Base-by-base conservation (phyloP, 805 yeast species). In the Cyberlindnera mycetangii region DNA sequence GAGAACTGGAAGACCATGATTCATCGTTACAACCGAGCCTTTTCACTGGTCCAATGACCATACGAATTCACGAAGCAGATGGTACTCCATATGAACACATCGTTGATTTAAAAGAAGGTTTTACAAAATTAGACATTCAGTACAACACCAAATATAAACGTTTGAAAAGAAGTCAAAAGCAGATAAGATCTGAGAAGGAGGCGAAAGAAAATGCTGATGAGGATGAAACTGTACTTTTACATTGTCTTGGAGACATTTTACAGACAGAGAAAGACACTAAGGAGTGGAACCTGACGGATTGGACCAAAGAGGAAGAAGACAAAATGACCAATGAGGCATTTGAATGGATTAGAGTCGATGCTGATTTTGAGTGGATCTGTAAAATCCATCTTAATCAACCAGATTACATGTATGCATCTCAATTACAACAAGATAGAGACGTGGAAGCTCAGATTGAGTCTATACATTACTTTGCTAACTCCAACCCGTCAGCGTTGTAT, bases 21-120 rank as follows among this genome's bases (percentile, higher is more conserved):
- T 16, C 31, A 4, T 8, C 38, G 7, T 33, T 31, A 8, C 30
- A 16, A 11, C 38, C 35, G 24, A 41, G 21, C 2, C 75, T 82
- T 2, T 88, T 90, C 58, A 76, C 87, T 0, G 99, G 99, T 0
- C 97, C 98, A 0, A 88, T 93, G 86, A 93, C 99, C 0, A 87
- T 93, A 30, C 72, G 99, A 57, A 90, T 93, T 30, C 99, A 93
- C 61, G 99, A 93, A 59, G 95, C 97, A 0, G 98, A 93, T 64
- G 99, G 99, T 8, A 89, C 98, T 0, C 99, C 99, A 0, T 93
- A 93, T 60, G 99, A 93, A 59, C 99, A 93, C 62, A 92, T 93
- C 38, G 96, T 93, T 18, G 95, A 89, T 52, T 69, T 93, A 41
- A 87, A 89, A 55, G 97, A 92, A 35, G 77, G 81, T 1, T 80